phyloP scores from a whole-genome alignment of 1,284 basidiomycete species.

The Ustilago nuda region DNA sequence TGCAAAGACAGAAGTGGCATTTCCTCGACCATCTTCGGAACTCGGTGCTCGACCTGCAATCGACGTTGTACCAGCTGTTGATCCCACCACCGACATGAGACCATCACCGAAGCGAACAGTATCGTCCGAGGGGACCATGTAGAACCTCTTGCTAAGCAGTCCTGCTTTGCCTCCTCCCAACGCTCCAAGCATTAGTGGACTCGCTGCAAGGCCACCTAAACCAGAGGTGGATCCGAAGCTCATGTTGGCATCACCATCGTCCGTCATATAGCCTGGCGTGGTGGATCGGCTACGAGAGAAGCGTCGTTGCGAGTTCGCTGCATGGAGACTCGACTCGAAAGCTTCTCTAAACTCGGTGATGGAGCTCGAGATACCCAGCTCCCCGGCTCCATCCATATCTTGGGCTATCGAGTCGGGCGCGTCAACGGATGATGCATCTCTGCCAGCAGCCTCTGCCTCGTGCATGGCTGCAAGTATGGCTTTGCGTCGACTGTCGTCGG shows the following conservation, averaged over 20 bases:
- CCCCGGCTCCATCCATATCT: slow-evolving; percentile 33
- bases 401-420: slow-evolving; percentile 2
- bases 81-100: slow-evolving; percentile 70
- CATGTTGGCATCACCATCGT: slow-evolving; percentile 15
- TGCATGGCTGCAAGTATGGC: slow-evolving; percentile 5
- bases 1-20: slow-evolving; percentile 6
- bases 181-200: slow-evolving; percentile 42
- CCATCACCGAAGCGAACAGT: slow-evolving; percentile 84
- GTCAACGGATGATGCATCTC: slow-evolving; percentile 18
- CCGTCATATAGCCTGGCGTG: slow-evolving; percentile 15
- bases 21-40: slow-evolving; percentile 17
- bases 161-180: slow-evolving; percentile 31
- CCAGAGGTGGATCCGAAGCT: slow-evolving; percentile 14
- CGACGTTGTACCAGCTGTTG: slow-evolving; percentile 4
- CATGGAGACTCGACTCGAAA: slow-evolving; percentile 20
- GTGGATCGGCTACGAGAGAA: slow-evolving; percentile 32
- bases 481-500: neutral
- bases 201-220: slow-evolving; percentile 46
- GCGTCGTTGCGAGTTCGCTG: slow-evolving; percentile 17
- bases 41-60: slow-evolving; percentile 7
- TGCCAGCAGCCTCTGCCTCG: slow-evolving; percentile 20
- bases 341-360: slow-evolving; percentile 49
- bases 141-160: slow-evolving; percentile 72
- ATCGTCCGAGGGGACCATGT: slow-evolving; percentile 80
- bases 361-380: slow-evolving; percentile 54